Base-by-base conservation (phyloP, 257 asterid species). In the Pogostemon cablin region DNA sequence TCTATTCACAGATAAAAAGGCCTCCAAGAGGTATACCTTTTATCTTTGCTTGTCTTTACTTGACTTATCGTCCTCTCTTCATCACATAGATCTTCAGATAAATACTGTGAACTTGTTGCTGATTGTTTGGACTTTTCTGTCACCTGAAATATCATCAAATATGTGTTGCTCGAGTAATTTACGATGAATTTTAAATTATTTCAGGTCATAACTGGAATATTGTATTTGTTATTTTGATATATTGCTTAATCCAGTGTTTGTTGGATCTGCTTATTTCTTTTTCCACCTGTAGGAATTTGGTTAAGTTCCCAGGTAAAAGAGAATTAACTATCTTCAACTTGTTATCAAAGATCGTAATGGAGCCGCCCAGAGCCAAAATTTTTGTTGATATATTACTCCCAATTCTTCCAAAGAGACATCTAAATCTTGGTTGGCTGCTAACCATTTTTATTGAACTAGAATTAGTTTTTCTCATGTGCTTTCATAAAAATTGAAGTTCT, bases 381-480 rank as follows among this genome's bases (percentile, higher is more conserved):
- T 93, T 87, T 86, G 77, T 89, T 46, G 96, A 93, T 68, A 83
- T 89, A 55, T 84, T 93, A 83, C 91, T 93, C 71, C 93, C 95
- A 8, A 73, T 89, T 79, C 82, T 93, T 72, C 73, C 81, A 60
- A 86, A 81, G 90, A 85, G 62, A 83, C 81, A 83, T 43, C 85
- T 62, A 76, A 74, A 83, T 75, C 71, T 80, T 69, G 99, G 99
- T 93, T 75, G 71, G 86, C 46, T 43, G 79, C 74, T n/a, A 63
- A 73, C 34, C 55, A 38, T 65, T 54, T 37, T 43, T 11, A 11
- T 77, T 34, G 53, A 40, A 59, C 39, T 38, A 17, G 56, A 11
- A 46, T 32, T 20, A 65, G 11, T 52, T 52, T 54, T 66, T 75
- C 8, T 10, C 11, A 41, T 65, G 64, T 65, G 37, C 32, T 41